A percentile compares a stretch with the other conserved stretches of the same genome.
These are phyloP conservation scores for Metschnikowia dekortorum DNA, from an alignment of 805 yeast species.

Conservation along the genomic window DNA sequence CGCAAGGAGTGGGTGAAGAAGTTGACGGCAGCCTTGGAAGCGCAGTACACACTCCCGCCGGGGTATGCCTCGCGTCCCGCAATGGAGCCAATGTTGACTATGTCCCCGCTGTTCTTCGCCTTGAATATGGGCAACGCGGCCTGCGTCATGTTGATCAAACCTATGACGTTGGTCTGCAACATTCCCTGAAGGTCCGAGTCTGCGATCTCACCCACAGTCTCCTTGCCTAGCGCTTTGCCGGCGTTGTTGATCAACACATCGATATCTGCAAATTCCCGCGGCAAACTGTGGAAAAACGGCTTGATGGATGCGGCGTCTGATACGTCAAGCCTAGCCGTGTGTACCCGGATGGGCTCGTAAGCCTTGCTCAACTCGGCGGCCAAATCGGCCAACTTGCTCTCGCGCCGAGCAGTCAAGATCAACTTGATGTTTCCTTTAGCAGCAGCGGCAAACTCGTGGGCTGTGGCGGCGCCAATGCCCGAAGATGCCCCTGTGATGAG, in stretches of 20 bases:
- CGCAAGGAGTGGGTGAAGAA: constrained; percentile 32
- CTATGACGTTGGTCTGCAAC: constrained; percentile 36
- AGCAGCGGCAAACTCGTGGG: constrained; percentile 70
- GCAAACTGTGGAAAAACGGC: constrained; percentile 28
- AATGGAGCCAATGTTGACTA: constrained; percentile 35
- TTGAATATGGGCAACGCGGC: constrained; percentile 35
- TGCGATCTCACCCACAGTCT: constrained; percentile 27
- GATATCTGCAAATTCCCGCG: constrained; percentile 31
- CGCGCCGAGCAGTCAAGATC: constrained; percentile 37
- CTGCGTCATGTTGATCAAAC: constrained; percentile 34
- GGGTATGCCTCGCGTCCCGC: constrained; percentile 39
- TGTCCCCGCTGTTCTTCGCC: constrained; percentile 32
- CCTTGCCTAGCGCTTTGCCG: constrained; percentile 37
- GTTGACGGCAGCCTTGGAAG: constrained; percentile 35
- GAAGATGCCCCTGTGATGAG: constrained; percentile 85
- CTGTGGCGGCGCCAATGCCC: constrained; percentile 93
- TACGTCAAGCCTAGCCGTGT: constrained; percentile 31
- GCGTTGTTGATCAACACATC: constrained; percentile 38
- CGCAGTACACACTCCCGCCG: constrained; percentile 38
- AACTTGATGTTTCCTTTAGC: constrained; percentile 34
- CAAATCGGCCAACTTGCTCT: constrained; percentile 23
- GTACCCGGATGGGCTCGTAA: constrained; percentile 26
- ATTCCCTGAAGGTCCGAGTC: constrained; percentile 31
- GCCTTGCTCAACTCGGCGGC: constrained; percentile 21
- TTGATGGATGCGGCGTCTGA: constrained; percentile 22